These are phyloP conservation scores for Xylariales sp. DNA, from an alignment of 2,329 filamentous ascomycete species.

Conservation along the genomic window DNA sequence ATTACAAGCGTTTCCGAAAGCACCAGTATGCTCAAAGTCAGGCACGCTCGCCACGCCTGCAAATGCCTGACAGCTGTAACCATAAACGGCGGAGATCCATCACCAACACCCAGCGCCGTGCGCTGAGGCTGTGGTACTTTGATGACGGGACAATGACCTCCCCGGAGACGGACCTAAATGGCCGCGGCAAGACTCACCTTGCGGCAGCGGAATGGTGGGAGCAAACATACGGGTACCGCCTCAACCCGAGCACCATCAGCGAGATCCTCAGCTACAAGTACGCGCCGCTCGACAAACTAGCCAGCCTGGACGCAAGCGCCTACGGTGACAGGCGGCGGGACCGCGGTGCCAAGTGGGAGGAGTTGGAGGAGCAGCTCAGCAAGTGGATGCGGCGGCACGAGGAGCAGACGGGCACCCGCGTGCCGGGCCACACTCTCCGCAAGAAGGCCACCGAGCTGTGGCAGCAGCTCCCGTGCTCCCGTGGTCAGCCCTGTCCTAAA, in stretches of 20 bases:
- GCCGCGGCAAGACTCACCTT: slow-evolving; percentile 8
- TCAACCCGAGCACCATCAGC: slow-evolving; percentile 9
- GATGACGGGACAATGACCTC: slow-evolving; percentile 7
- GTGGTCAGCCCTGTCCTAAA: slow-evolving; percentile 9
- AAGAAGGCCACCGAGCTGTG: slow-evolving; percentile 8
- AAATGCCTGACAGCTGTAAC: too few relatives aligned
- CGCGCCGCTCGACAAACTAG: slow-evolving; percentile 8
- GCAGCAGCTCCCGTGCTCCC: slow-evolving; percentile 9
- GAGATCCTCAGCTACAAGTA: slow-evolving; percentile 10
- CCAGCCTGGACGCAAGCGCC: slow-evolving; percentile 3
- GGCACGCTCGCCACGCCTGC: too few relatives aligned
- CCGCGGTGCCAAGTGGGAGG: slow-evolving; percentile 9
- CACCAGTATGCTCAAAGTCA: too few relatives aligned
- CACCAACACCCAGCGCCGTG: slow-evolving; percentile 9
- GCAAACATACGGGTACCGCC: slow-evolving; percentile 8
- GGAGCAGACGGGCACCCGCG: slow-evolving; percentile 7
- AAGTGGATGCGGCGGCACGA: slow-evolving; percentile 9
- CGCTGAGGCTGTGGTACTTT: slow-evolving; percentile 9
- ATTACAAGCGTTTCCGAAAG: too few relatives aligned
- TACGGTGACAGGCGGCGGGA: slow-evolving; percentile 9
- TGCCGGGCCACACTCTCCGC: slow-evolving; percentile 7
- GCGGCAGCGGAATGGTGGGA: slow-evolving; percentile 9
- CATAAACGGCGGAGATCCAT: too few relatives aligned
- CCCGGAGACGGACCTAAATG: too few relatives aligned
- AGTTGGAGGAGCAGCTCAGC: slow-evolving; percentile 10